Evolutionary conservation across 2,329 filamentous ascomycete species (phyloP).

Genomic region (Ophiostoma montium): DNA sequence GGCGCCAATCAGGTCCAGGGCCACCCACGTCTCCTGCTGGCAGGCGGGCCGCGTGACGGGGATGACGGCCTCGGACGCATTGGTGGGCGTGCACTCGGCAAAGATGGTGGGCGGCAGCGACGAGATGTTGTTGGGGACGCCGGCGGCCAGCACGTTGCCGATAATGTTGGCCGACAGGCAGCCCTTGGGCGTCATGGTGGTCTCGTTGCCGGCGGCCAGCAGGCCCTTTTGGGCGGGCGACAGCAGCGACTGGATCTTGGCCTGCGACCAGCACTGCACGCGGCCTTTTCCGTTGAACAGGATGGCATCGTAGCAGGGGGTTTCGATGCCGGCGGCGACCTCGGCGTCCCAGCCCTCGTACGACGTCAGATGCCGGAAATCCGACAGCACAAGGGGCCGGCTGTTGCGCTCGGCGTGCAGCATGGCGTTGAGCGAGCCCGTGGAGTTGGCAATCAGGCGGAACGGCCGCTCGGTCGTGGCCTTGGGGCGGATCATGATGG

Average conservation of each 20-base stretch:
- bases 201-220: slow-evolving; percentile 18
- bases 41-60: slow-evolving; percentile 17
- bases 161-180: slow-evolving; percentile 28
- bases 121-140: slow-evolving; percentile 18
- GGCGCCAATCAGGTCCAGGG: slow-evolving; percentile 40
- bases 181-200: slow-evolving; percentile 27
- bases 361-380: slow-evolving; percentile 42
- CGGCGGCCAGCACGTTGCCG: slow-evolving; percentile 19
- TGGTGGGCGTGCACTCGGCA: slow-evolving; percentile 31
- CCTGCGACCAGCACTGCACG: slow-evolving; percentile 33
- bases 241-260: slow-evolving; percentile 27
- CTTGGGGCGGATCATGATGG: slow-evolving; percentile 34
- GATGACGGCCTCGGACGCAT: slow-evolving; percentile 30
- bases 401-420: slow-evolving; percentile 31
- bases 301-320: slow-evolving; percentile 44
- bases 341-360: slow-evolving; percentile 21
- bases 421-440: slow-evolving; percentile 28
- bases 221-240: slow-evolving; percentile 19
- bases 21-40: slow-evolving; percentile 26
- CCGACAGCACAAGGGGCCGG: slow-evolving; percentile 36
- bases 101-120: slow-evolving; percentile 30
- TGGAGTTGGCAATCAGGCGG: slow-evolving; percentile 29
- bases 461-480: slow-evolving; percentile 29
- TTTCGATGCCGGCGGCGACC: slow-evolving; percentile 30
- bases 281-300: slow-evolving; percentile 48